Percentiles rank a stretch among this genome's conserved stretches.
These are phyloP conservation scores for Arabidopsis thaliana DNA, from an alignment of 345 rosid genomes.

Conservation along the genomic window DNA sequence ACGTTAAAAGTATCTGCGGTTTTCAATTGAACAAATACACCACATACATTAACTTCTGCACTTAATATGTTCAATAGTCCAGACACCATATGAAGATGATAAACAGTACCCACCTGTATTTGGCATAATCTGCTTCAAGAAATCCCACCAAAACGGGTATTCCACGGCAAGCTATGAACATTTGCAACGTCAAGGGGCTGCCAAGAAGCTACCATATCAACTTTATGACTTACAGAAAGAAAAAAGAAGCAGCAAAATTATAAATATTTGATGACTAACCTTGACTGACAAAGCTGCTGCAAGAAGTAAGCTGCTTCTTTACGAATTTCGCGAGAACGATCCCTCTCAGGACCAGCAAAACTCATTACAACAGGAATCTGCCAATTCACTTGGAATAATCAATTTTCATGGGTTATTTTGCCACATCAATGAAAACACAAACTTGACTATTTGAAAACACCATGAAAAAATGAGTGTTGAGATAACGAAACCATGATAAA, in stretches of 20 bases:
- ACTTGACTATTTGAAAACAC: slow-evolving; percentile 2
- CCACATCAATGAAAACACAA: background rate
- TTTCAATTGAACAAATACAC: slow-evolving; percentile 9
- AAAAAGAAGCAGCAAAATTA: slow-evolving; percentile 10
- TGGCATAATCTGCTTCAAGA: slow-evolving; percentile 96
- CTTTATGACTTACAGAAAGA: slow-evolving; percentile 27
- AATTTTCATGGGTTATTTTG: background rate
- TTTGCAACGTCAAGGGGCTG: slow-evolving; percentile 97
- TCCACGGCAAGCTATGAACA: slow-evolving; percentile 97
- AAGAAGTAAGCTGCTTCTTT: slow-evolving; percentile 95
- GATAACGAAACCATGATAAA: slow-evolving; percentile 7
- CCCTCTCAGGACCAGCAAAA: slow-evolving; percentile 74
- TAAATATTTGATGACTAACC: slow-evolving; percentile 53
- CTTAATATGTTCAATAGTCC: slow-evolving; percentile 3
- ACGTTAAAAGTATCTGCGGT: background rate
- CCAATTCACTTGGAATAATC: slow-evolving; percentile 31
- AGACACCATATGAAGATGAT: slow-evolving; percentile 23
- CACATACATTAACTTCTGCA: slow-evolving; percentile 12
- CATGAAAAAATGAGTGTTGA: slow-evolving; percentile 7
- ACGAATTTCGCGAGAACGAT: slow-evolving; percentile 80
- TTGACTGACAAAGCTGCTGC: slow-evolving; percentile 96
- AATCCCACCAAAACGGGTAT: slow-evolving; percentile 95
- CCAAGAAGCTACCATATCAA: slow-evolving; percentile 46
- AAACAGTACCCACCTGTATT: slow-evolving; percentile 70
- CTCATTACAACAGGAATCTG: slow-evolving; percentile 90